Percentiles rank a stretch among this genome's conserved stretches.
Conservation (phyloP, 1,139 yeast genomes). For the Scheffersomyces parashehatae region DNA sequence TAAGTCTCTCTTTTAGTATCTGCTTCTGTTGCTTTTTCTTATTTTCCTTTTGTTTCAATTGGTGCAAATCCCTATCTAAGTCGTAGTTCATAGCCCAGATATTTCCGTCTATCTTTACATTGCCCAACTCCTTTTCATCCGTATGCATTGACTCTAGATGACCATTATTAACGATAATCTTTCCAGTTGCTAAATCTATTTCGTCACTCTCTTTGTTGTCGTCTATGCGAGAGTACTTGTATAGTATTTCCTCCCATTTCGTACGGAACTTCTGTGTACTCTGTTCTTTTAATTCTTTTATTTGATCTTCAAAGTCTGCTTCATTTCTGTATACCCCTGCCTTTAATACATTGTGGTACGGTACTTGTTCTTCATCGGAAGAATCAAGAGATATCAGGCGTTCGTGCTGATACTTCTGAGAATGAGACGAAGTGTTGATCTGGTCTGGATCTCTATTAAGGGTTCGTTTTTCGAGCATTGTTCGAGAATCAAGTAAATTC, state of each 20-base stretch:
- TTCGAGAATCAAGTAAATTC: too few relatives aligned
- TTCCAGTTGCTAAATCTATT: conserved; percentile 62
- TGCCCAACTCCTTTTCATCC: conserved; percentile 7
- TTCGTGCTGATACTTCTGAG: too few relatives aligned
- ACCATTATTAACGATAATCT: conserved; percentile 61
- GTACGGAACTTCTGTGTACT: conserved; percentile 34
- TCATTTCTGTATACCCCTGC: conserved; percentile 2
- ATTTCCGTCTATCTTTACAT: conserved; percentile 7
- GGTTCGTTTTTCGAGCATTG: too few relatives aligned
- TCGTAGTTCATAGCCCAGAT: conserved; percentile 13
- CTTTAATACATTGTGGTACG: too few relatives aligned
- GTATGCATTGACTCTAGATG: conserved; percentile 49
- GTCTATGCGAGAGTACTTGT: conserved; percentile 52
- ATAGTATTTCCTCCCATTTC: conserved; percentile 58
- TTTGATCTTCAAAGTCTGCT: conserved; percentile 23
- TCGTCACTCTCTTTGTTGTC: conserved; percentile 62
- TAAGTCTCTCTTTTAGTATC: conserved; percentile 21
- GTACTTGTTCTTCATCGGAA: too few relatives aligned
- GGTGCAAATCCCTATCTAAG: conserved; percentile 7
- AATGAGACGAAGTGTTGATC: too few relatives aligned
- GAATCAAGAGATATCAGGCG: too few relatives aligned
- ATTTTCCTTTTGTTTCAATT: conserved; percentile 20
- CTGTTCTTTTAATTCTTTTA: conserved; percentile 24
- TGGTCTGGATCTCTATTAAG: too few relatives aligned
- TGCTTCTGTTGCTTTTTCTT: conserved; percentile 16